A percentile compares a stretch with the other conserved stretches of the same genome.
Conservation (phyloP, 257 asterid genomes). For the Nicotiana undulata region DNA sequence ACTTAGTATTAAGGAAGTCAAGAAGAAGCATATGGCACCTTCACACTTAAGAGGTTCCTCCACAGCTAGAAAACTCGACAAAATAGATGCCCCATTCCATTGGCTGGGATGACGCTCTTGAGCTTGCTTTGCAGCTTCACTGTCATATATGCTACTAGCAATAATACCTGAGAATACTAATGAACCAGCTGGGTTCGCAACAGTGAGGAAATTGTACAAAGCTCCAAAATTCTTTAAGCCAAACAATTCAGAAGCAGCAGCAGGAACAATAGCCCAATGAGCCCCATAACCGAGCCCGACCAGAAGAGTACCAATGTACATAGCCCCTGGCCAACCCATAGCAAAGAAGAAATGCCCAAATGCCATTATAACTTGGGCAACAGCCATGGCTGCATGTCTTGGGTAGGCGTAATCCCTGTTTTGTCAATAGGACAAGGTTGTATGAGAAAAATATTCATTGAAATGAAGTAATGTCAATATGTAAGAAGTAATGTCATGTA, state of each 20-base stretch:
- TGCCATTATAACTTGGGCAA: slow-evolving; percentile 75
- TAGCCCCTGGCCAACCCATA: slow-evolving; percentile 87
- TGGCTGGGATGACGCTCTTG: slow-evolving; percentile 21
- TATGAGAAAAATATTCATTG: background rate
- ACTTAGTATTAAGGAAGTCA: slow-evolving; percentile 66
- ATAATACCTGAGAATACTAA: slow-evolving; percentile 40
- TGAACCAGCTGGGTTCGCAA: slow-evolving; percentile 48
- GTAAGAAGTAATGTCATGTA: background rate
- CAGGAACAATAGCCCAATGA: slow-evolving; percentile 95
- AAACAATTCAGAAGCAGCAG: slow-evolving; percentile 83
- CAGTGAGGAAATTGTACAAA: slow-evolving; percentile 43
- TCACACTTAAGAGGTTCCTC: slow-evolving; percentile 63
- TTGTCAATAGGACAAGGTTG: slow-evolving; percentile 4
- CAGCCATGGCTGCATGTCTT: slow-evolving; percentile 67
- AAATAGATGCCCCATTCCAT: slow-evolving; percentile 24
- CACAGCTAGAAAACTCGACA: slow-evolving; percentile 27
- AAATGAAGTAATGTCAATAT: background rate
- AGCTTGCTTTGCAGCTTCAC: slow-evolving; percentile 53
- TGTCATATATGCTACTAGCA: slow-evolving; percentile 45
- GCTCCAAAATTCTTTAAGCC: slow-evolving; percentile 83
- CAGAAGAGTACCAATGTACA: slow-evolving; percentile 83
- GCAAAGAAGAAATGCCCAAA: slow-evolving; percentile 80
- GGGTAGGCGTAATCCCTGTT: slow-evolving; percentile 84
- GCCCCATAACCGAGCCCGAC: slow-evolving; percentile 97
- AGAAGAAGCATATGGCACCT: slow-evolving; percentile 69